phyloP scores from a whole-genome alignment of 2,329 filamentous ascomycete species.

The Stromatinia cepivora region DNA sequence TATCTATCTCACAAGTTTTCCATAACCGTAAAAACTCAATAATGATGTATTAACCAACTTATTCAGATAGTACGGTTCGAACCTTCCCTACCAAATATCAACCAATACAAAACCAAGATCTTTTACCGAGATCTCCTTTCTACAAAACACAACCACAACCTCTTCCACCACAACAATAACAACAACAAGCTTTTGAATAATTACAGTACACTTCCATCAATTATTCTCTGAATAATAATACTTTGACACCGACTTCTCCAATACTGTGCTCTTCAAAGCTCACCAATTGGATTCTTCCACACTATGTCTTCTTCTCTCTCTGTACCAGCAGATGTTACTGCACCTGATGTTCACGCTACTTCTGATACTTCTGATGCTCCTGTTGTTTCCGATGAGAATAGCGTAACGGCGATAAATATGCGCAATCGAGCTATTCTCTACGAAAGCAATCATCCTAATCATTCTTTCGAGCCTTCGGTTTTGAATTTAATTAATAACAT shows the following conservation, averaged over 20 bases:
- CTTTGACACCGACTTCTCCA: not conserved
- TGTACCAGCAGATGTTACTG: not conserved
- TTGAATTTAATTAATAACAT: not conserved
- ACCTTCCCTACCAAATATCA: not conserved
- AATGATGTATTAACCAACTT: not conserved
- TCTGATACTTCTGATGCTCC: too few species aligned
- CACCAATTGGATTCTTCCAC: not conserved
- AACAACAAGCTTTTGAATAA: not conserved
- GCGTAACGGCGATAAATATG: constrained; percentile 1
- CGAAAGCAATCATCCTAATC: not conserved
- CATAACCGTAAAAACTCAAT: too few species aligned
- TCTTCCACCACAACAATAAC: not conserved
- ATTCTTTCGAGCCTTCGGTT: not conserved
- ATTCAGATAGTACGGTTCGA: too few species aligned
- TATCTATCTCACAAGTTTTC: too few species aligned
- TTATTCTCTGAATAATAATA: not conserved
- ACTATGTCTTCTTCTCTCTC: not conserved
- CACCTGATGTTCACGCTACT: not conserved
- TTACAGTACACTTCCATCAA: not conserved
- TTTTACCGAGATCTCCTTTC: constrained; percentile 12
- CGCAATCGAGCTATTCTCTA: not conserved
- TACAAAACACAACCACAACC: not conserved
- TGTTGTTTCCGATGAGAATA: not conserved
- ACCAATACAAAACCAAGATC: not conserved
- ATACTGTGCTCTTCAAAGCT: not conserved